phyloP scores from a whole-genome alignment of 441 rosid species.

The Erodium chrysanthum region DNA sequence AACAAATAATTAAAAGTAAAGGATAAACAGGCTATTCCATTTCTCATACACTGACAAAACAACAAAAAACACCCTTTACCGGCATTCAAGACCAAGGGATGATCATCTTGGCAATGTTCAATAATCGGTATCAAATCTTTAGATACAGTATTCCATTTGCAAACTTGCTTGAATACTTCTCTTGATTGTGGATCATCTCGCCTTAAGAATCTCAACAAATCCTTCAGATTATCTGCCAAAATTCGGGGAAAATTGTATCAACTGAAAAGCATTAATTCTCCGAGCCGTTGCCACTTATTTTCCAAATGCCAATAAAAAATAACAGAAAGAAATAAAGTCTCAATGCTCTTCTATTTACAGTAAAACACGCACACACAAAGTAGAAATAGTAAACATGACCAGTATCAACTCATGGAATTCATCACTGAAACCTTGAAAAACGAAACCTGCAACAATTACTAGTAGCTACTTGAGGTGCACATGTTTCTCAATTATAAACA shows the following conservation, averaged over 20 bases:
- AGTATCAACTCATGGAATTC: neutral
- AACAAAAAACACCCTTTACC: constrained; percentile 29
- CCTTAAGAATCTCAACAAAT: constrained; percentile 71
- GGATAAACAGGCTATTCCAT: neutral
- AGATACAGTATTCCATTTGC: constrained; percentile 76
- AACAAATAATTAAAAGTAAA: neutral
- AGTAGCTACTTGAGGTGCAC: neutral
- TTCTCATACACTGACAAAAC: neutral
- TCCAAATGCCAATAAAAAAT: neutral
- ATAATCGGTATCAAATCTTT: constrained; percentile 88
- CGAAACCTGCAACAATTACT: neutral
- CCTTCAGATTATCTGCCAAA: constrained; percentile 65
- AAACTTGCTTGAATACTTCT: constrained; percentile 80
- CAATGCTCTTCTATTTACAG: neutral
- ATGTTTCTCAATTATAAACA: neutral
- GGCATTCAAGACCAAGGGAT: constrained; percentile 59
- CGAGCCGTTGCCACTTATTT: neutral
- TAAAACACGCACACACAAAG: neutral
- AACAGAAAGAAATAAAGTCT: neutral
- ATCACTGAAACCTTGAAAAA: neutral
- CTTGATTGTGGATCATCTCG: constrained; percentile 84
- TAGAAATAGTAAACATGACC: neutral
- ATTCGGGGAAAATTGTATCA: neutral
- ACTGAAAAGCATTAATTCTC: neutral
- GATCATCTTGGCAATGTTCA: constrained; percentile 57